phyloP scores from a whole-genome alignment of 352 stramenopile species.

The Pythium chondricola region DNA sequence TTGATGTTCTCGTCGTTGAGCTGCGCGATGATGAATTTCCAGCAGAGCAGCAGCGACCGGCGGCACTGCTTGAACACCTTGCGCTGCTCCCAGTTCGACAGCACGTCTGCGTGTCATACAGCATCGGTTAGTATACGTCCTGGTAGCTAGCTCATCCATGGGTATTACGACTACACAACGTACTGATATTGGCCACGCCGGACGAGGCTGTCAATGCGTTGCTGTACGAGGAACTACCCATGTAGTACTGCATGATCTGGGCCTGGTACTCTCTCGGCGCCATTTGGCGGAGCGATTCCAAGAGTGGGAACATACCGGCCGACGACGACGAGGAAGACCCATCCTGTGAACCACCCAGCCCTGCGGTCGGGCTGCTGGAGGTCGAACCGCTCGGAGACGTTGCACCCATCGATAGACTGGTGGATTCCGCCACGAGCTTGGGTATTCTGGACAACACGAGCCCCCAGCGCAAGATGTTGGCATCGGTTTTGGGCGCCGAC shows the following conservation, averaged over 20 bases:
- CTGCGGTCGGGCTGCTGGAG: conserved; percentile 5
- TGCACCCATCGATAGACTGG: conserved; percentile 2
- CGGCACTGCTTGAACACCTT: conserved; percentile 54
- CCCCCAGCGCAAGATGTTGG: conserved; percentile 17
- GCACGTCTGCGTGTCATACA: conserved; percentile 4
- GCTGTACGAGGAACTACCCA: too few relatives aligned
- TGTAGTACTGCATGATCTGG: conserved; percentile 53
- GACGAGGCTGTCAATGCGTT: conserved; percentile 5
- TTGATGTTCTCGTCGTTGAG: conserved; percentile 38
- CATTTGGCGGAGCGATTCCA: conserved; percentile 54
- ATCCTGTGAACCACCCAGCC: neutral
- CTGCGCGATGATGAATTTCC: conserved; percentile 59
- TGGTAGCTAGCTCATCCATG: too few relatives aligned
- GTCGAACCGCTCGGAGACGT: conserved; percentile 11
- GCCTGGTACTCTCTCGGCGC: conserved; percentile 43
- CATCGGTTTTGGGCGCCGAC: neutral
- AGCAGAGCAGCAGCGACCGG: conserved; percentile 51
- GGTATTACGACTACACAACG: too few relatives aligned
- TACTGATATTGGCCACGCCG: conserved; percentile 13
- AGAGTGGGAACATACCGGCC: conserved; percentile 23
- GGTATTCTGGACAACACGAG: conserved; percentile 19
- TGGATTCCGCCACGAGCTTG: conserved; percentile 19
- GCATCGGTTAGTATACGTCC: neutral
- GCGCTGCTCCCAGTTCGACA: conserved; percentile 29
- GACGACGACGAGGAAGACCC: neutral